phyloP scores from a whole-genome alignment of 108 stramenopile genomes.

The Fistulifera solaris region DNA sequence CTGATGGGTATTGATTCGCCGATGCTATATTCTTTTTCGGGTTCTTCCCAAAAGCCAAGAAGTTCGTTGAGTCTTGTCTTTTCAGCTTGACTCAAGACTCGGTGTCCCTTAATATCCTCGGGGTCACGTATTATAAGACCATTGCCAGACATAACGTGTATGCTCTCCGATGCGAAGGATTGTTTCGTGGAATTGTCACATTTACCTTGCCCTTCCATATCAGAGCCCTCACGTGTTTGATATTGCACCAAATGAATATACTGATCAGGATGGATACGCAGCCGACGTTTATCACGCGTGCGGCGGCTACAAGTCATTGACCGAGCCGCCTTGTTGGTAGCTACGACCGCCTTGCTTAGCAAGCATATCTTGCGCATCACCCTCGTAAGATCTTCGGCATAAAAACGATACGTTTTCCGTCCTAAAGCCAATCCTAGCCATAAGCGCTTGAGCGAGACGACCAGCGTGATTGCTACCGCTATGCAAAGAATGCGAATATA shows the following conservation, averaged over 20 bases:
- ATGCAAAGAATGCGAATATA: slow-evolving; percentile 21
- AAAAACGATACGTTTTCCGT: slow-evolving; percentile 15
- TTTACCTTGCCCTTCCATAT: neutral
- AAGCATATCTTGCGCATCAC: slow-evolving; percentile 57
- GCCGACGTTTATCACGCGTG: neutral
- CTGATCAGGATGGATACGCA: too few relatives aligned
- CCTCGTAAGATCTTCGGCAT: slow-evolving; percentile 28
- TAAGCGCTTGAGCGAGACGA: slow-evolving; percentile 54
- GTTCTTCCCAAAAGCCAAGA: slow-evolving; percentile 56
- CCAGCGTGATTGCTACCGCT: slow-evolving; percentile 24
- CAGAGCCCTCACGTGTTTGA: neutral
- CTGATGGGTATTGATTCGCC: neutral
- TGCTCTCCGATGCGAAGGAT: neutral
- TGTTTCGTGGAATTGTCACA: neutral
- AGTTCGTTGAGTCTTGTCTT: slow-evolving; percentile 10
- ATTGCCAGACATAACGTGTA: neutral
- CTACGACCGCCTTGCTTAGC: slow-evolving; percentile 27
- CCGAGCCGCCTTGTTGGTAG: slow-evolving; percentile 2
- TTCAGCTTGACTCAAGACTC: neutral
- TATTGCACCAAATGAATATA: too few relatives aligned
- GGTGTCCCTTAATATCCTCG: neutral
- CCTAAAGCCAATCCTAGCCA: slow-evolving; percentile 52
- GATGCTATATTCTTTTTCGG: slow-evolving; percentile 4
- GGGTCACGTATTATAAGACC: neutral
- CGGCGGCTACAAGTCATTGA: neutral